Base-by-base conservation (phyloP, 2,329 filamentous ascomycete species). In the Aspergillaceae sp. region DNA sequence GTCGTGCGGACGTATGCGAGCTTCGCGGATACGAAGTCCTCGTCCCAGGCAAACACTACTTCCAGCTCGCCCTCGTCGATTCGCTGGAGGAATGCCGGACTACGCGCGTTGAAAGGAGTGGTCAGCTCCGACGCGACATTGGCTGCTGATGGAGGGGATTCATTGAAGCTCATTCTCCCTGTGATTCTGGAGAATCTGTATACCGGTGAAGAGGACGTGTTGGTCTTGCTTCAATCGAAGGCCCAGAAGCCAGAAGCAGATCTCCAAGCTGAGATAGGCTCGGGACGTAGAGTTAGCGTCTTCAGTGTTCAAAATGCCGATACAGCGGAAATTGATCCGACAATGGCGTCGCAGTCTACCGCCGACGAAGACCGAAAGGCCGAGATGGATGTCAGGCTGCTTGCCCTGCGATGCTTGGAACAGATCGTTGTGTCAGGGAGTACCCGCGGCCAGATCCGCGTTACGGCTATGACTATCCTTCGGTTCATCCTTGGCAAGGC, bases 301-400 rank as follows among this genome's bases (percentile, higher is more conserved):
- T 84, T 86, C 19, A 94, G 89, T 0, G 83, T 88, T 6, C 77
- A 79, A 47, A 90, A 86, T 1, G 75, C 76, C 42, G 84, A 87
- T 41, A 82, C 82, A 0, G 79, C 83, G 37, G 77, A 82, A 4
- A 86, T 86, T 51, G 77, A 86, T 38, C 76, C 80, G 43, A 71
- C 77, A 7, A 66, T 75, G 7, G 85, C 86, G 27, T 78, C 85
- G 1, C 87, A 84, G 45, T 88, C 87, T 0, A 86, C 87, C 1
- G 84, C 84, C 27, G 91, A 96, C 61, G 88, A 88, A 28, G 92
- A 97, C 67, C 87, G 84, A 63, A 72, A 92, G 49, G 90, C 88
- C 1, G 90, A 97, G 66, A 84, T 95, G 69, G 86, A 94, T 60
- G 88, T 89, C 10, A 86, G 86, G 29, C 74, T 94, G 5, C 73